phyloP scores from a whole-genome alignment of 768 basidiomycete species.

The Panaeolus papilionaceus region DNA sequence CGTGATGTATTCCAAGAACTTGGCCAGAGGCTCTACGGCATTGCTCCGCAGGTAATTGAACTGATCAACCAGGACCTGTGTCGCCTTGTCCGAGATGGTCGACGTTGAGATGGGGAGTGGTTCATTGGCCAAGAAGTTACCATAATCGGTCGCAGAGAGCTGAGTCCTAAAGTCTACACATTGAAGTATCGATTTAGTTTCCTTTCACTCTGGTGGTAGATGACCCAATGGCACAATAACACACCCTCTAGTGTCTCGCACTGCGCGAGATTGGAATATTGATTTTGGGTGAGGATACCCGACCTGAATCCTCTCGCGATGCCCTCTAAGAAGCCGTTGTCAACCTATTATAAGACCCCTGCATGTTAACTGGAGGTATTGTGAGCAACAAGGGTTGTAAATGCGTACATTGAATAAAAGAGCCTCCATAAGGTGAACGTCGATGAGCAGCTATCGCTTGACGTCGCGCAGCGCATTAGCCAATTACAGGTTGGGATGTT shows the following conservation, averaged over 20 bases:
- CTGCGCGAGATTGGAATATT: constrained; percentile 94
- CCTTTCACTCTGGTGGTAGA: neutral
- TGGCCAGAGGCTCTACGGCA: constrained; percentile 88
- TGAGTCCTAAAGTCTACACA: constrained; percentile 92
- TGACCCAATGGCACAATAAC: constrained; percentile 20
- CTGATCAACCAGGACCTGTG: constrained; percentile 93
- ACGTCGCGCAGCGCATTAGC: constrained; percentile 3
- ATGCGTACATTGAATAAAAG: constrained; percentile 82
- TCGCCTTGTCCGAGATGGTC: constrained; percentile 96
- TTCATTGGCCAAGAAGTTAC: constrained; percentile 97
- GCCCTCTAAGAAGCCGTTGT: constrained; percentile 79
- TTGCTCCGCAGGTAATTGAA: constrained; percentile 95
- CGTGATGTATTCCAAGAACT: constrained; percentile 98
- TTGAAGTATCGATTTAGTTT: constrained; percentile 17
- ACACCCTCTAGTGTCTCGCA: constrained; percentile 97
- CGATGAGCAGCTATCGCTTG: constrained; percentile 17
- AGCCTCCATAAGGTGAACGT: constrained; percentile 70
- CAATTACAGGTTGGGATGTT: neutral
- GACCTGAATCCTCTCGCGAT: constrained; percentile 93
- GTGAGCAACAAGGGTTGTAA: constrained; percentile 16
- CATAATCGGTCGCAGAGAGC: constrained; percentile 95
- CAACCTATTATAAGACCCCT: constrained; percentile 51
- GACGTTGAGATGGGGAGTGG: constrained; percentile 92
- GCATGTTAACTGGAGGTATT: constrained; percentile 34
- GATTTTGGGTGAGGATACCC: constrained; percentile 86